Base-by-base conservation (phyloP, 2,329 filamentous ascomycete genomes). In the Diaporthe ilicicola region DNA sequence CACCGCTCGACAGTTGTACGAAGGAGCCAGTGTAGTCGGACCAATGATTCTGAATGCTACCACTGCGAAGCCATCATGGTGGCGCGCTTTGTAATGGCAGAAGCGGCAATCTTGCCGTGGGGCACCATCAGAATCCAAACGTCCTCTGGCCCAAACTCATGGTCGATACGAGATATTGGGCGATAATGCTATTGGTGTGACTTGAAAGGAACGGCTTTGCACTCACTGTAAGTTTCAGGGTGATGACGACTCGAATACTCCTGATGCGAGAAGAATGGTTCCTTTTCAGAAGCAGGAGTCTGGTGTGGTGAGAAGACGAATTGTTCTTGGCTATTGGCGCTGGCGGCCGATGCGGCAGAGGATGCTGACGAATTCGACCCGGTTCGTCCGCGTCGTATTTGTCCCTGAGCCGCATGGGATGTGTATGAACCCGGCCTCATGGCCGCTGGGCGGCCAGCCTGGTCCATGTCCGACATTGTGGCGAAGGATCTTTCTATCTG, bases 351-450 rank as follows among this genome's bases (percentile, higher is more conserved):
- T n/a, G 73, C 70, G 15, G 76, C 77, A 39, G 79, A 81, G 74
- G 77, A 79, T 54, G 86, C 84, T 50, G 85, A 85, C 15, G 84
- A 85, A 76, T 80, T 84, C 68, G 86, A 87, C 72, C 84, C 55
- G 17, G 70, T 68, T 24, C 75, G 68, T 42, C 56, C 67, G 27
- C 69, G 74, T 29, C 54, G 53, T 39, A 32, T 59, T 32, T 70
- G 64, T 39, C 32, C 39, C 27, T 56, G 39, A 9, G 19, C 62
- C 55, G 32, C 17, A 22, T 62, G 29, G 48, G 61, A 50, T 17
- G n/a, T 64, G 44, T 64, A 19, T 29, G 59, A 19, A 24, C 4
- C 9, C 24, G 84, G 81, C 74, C 86, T 85, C 77, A 88, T 83
- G 62, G 67, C 51, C 67, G 68, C 34, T 32, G 62, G 42, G 50